Evolutionary conservation across 257 asterid species (phyloP).

Genomic region (Mentha longifolia): DNA sequence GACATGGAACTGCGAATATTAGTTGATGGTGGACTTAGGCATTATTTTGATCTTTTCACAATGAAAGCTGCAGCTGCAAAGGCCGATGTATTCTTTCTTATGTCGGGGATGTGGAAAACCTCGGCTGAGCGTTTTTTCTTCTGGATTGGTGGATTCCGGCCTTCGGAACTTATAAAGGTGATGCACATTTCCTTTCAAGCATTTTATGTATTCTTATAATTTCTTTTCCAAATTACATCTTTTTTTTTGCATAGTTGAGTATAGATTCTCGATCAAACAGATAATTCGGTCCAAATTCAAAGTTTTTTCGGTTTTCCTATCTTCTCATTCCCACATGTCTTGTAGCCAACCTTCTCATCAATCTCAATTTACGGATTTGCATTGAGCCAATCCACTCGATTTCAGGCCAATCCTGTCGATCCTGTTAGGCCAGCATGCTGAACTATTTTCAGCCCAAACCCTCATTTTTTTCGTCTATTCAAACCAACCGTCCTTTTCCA

Average conservation of each 20-base stretch:
- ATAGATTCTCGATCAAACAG: too few species aligned
- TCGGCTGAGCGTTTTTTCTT: slow-evolving; percentile 86
- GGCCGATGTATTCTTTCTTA: slow-evolving; percentile 74
- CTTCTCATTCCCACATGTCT: too few species aligned
- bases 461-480: too few species aligned
- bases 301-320: too few species aligned
- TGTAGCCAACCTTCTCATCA: too few species aligned
- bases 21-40: slow-evolving; percentile 65
- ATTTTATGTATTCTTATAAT: background rate
- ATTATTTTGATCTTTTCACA: slow-evolving; percentile 71
- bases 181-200: slow-evolving; percentile 5
- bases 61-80: slow-evolving; percentile 86
- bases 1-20: slow-evolving; percentile 56
- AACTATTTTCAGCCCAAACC: too few species aligned
- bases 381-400: too few species aligned
- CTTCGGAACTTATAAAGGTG: slow-evolving; percentile 88
- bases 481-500: too few species aligned
- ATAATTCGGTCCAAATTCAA: too few species aligned
- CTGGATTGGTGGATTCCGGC: slow-evolving; percentile 96
- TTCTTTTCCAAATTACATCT: background rate
- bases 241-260: background rate
- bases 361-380: too few species aligned
- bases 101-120: slow-evolving; percentile 90
- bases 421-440: too few species aligned
- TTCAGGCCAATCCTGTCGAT: too few species aligned